These are phyloP conservation scores for Tolypocladium paradoxum DNA, from an alignment of 2,329 filamentous ascomycete genomes.

Conservation along the genomic window DNA sequence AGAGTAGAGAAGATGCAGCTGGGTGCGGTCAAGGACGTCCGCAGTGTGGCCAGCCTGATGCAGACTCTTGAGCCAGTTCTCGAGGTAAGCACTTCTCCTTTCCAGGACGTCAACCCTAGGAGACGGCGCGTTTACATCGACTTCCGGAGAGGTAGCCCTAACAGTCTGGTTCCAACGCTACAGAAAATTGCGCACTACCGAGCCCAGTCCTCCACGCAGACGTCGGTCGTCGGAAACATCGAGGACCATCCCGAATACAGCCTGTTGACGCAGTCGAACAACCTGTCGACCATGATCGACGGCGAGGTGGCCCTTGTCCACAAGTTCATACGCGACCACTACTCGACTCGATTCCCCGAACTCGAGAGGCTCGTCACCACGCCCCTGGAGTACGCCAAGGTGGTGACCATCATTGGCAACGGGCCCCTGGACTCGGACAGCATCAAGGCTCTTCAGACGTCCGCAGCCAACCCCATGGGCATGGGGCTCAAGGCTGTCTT, in stretches of 20 bases:
- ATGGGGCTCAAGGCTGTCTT: conserved; percentile 69
- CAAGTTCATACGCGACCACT: conserved; percentile 94
- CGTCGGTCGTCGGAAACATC: conserved; percentile 64
- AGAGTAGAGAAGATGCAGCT: conserved; percentile 78
- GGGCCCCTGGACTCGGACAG: conserved; percentile 72
- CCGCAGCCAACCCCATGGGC: conserved; percentile 67
- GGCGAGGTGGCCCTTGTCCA: conserved; percentile 88
- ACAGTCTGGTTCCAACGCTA: conserved; percentile 40
- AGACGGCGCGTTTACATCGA: conserved; percentile 51
- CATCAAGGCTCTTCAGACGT: conserved; percentile 69
- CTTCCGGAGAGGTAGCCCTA: conserved; percentile 52
- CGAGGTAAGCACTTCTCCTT: conserved; percentile 39
- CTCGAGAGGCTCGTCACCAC: conserved; percentile 84
- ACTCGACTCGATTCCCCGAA: conserved; percentile 87
- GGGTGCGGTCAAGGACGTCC: conserved; percentile 62
- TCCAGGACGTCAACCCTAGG: conserved; percentile 9
- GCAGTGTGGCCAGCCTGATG: conserved; percentile 71
- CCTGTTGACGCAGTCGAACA: conserved; percentile 79
- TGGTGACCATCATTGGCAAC: conserved; percentile 86
- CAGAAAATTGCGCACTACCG: conserved; percentile 77
- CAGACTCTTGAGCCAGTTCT: conserved; percentile 70
- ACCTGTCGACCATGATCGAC: conserved; percentile 82
- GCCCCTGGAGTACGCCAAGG: conserved; percentile 89
- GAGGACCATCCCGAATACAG: conserved; percentile 90
- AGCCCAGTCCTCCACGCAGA: conserved; percentile 53